phyloP scores from a whole-genome alignment of 2,329 filamentous ascomycete species.

The Ampelomyces quisqualis region DNA sequence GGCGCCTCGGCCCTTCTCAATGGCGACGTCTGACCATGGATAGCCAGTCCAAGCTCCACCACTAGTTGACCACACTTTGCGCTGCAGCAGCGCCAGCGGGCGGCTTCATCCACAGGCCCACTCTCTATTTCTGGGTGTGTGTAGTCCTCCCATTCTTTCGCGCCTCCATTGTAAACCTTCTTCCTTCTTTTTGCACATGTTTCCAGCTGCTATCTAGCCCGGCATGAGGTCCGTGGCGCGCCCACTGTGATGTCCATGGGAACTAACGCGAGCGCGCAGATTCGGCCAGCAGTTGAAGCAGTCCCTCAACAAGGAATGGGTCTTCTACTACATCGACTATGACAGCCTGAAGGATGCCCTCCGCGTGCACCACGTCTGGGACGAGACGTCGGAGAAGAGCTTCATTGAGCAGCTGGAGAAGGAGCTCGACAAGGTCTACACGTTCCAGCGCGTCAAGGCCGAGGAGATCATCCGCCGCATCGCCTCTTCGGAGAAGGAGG shows the following conservation, averaged over 20 bases:
- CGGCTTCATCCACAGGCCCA: slow-evolving; percentile 5
- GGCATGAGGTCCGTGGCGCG: slow-evolving; percentile 30
- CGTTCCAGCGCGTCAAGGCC: slow-evolving; percentile 95
- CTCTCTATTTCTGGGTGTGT: slow-evolving; percentile 9
- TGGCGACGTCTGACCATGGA: slow-evolving; percentile 17
- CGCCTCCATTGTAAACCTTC: slow-evolving; percentile 9
- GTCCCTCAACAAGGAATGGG: slow-evolving; percentile 94
- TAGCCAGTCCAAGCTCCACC: slow-evolving; percentile 15
- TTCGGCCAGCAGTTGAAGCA: slow-evolving; percentile 97
- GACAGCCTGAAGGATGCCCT: slow-evolving; percentile 87
- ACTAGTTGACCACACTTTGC: slow-evolving; percentile 14
- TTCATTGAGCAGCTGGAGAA: slow-evolving; percentile 86
- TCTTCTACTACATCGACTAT: slow-evolving; percentile 98
- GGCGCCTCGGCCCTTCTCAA: slow-evolving; percentile 15
- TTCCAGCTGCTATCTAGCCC: slow-evolving; percentile 15
- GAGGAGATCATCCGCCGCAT: slow-evolving; percentile 94
- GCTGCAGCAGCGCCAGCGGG: slow-evolving; percentile 6
- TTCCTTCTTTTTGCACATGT: slow-evolving; percentile 6
- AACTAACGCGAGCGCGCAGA: slow-evolving; percentile 48
- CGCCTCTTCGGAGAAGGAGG: slow-evolving; percentile 82
- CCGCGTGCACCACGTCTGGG: slow-evolving; percentile 77
- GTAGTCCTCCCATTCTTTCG: slow-evolving; percentile 10
- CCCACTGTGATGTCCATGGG: slow-evolving; percentile 23
- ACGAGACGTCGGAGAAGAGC: slow-evolving; percentile 83
- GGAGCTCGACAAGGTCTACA: slow-evolving; percentile 96